A percentile compares a stretch with the other conserved stretches of the same genome.
Conservation (phyloP, 169 alveolate genomes). For the Eimeria praecox region DNA sequence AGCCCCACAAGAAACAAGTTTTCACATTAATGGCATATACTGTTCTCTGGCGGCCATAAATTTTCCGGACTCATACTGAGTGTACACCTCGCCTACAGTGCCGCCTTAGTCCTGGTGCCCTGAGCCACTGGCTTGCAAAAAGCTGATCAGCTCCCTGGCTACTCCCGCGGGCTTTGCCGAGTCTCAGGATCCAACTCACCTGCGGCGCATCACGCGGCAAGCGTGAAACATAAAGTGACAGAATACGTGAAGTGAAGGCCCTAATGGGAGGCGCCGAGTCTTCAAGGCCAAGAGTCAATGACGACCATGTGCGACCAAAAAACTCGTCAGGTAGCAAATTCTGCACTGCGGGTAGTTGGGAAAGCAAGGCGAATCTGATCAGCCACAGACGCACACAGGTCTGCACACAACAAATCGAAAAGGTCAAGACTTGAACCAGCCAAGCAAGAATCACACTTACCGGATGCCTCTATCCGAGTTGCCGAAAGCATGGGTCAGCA, state of each 20-base stretch:
- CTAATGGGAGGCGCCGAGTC: constrained; percentile 62
- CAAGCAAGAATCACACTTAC: not conserved
- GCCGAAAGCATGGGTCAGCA: constrained; percentile 37
- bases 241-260: constrained; percentile 49
- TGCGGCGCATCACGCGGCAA: constrained; percentile 41
- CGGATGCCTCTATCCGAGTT: constrained; percentile 57
- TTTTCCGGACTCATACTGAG: not conserved
- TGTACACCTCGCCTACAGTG: not conserved
- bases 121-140: not conserved
- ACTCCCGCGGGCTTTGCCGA: not conserved
- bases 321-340: constrained; percentile 48
- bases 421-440: not conserved
- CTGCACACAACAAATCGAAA: not conserved
- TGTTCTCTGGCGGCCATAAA: not conserved
- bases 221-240: constrained; percentile 48
- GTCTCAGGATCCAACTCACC: constrained; percentile 8
- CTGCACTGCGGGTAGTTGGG: constrained; percentile 68
- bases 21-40: not conserved
- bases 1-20: not conserved
- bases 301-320: constrained; percentile 35
- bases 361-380: constrained; percentile 47
- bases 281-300: constrained; percentile 25
- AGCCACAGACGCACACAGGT: constrained; percentile 1
- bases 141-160: not conserved
- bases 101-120: constrained; percentile 35